Evolutionary conservation across 1,284 basidiomycete species (phyloP).

Genomic region (Flammula alnicola): DNA sequence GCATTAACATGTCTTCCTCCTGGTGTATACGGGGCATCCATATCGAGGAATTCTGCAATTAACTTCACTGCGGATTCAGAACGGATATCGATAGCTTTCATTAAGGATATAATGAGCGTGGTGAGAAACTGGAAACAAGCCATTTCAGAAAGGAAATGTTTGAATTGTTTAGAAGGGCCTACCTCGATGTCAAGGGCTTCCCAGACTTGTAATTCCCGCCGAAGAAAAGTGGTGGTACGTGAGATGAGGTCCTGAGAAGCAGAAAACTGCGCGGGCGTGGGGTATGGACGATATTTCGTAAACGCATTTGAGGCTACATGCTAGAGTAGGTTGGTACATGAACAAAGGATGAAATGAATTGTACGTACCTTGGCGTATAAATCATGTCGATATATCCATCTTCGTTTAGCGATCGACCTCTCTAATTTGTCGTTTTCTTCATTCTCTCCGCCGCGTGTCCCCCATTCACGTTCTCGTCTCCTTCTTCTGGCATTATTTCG

Average conservation of each 20-base stretch:
- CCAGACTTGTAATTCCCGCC: conserved; percentile 86
- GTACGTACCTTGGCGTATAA: conserved; percentile 79
- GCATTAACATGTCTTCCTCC: conserved; percentile 68
- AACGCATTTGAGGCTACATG: conserved; percentile 85
- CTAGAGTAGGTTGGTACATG: conserved; percentile 40
- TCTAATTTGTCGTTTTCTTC: conserved; percentile 69
- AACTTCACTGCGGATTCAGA: conserved; percentile 84
- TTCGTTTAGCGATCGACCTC: conserved; percentile 52
- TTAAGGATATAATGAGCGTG: conserved; percentile 81
- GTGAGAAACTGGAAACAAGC: conserved; percentile 61
- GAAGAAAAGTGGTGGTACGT: conserved; percentile 78
- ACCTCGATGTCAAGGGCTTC: conserved; percentile 83
- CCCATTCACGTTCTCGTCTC: conserved; percentile 59
- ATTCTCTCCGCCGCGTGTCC: conserved; percentile 52
- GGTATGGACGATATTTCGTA: conserved; percentile 83
- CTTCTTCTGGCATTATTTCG: conserved; percentile 33
- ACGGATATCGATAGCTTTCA: conserved; percentile 88
- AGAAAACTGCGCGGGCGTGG: conserved; percentile 79
- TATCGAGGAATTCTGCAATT: conserved; percentile 83
- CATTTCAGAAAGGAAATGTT: conserved; percentile 9
- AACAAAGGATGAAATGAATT: conserved; percentile 9
- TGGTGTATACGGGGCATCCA: conserved; percentile 60
- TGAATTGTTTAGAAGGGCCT: conserved; percentile 26
- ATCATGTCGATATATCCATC: conserved; percentile 75
- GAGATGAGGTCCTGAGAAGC: conserved; percentile 73